phyloP scores from a whole-genome alignment of 148 eudicot species.

The Euryodendron excelsum region DNA sequence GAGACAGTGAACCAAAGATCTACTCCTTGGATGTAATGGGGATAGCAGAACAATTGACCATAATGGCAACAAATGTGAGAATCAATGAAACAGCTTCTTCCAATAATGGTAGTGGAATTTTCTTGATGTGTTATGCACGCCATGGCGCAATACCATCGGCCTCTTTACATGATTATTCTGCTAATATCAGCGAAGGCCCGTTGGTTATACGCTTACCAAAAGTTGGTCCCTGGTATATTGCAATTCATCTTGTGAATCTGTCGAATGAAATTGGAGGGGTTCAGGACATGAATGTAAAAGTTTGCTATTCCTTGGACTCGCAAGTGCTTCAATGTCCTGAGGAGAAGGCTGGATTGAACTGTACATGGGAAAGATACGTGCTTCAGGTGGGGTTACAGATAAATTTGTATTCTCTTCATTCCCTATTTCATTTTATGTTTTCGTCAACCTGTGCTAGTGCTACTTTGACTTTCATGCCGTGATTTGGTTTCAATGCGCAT shows the following conservation, averaged over 20 bases:
- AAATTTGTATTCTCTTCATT: background rate
- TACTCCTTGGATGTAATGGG: conserved; percentile 65
- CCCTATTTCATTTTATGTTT: background rate
- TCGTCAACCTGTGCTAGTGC: background rate
- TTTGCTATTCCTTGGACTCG: conserved; percentile 71
- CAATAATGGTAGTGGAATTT: conserved; percentile 34
- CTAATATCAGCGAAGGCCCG: conserved; percentile 52
- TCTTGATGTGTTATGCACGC: conserved; percentile 72
- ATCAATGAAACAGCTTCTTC: conserved; percentile 33
- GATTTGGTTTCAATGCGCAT: background rate
- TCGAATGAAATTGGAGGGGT: conserved; percentile 23
- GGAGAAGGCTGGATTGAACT: conserved; percentile 73
- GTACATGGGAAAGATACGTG: conserved; percentile 56
- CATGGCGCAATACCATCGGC: conserved; percentile 64
- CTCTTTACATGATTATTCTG: conserved; percentile 59
- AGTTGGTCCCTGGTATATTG: conserved; percentile 79
- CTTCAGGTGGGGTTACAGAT: conserved; percentile 61
- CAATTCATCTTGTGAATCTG: conserved; percentile 43
- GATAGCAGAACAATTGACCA: conserved; percentile 44
- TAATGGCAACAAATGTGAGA: conserved; percentile 41
- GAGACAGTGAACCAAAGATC: conserved; percentile 42
- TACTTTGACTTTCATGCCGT: background rate
- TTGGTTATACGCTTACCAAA: conserved; percentile 63
- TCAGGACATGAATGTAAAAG: conserved; percentile 24
- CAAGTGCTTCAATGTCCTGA: conserved; percentile 65